Evolutionary conservation across 352 stramenopile species (phyloP), one percentile per base, ranked within the genome.

Genomic region (Phytopythium chamaehyphon): DNA sequence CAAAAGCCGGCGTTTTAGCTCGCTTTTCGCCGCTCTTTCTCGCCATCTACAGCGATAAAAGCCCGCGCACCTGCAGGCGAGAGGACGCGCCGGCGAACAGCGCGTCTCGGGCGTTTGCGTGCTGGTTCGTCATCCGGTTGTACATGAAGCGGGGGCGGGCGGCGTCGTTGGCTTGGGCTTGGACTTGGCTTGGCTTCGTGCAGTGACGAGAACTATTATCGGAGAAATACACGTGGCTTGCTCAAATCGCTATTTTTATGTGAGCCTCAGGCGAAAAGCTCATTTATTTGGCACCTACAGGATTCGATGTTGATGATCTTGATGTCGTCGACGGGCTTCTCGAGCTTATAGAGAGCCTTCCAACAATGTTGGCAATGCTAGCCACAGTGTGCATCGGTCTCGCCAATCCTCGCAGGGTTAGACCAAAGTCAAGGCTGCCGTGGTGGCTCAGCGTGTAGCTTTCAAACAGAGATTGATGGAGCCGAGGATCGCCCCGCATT

Each of bases 231-330:
- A n/a, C n/a, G n/a, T n/a, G n/a, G n/a, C n/a, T n/a, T n/a, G n/a
- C n/a, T n/a, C n/a, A n/a, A n/a, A n/a, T n/a, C n/a, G n/a, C n/a
- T n/a, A n/a, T n/a, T n/a, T n/a, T n/a, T n/a, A n/a, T n/a, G n/a
- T n/a, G n/a, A n/a, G n/a, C n/a, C n/a, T n/a, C n/a, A n/a, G n/a
- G n/a, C n/a, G n/a, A n/a, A n/a, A n/a, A n/a, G n/a, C n/a, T n/a
- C n/a, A n/a, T n/a, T n/a, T n/a, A n/a, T n/a, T n/a, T n/a, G n/a
- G n/a, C n/a, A n/a, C 26, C 65, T 88, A 91, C 53, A 87, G 83
- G 40, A 92, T 86, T 94, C 84, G 63, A 93, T 80, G 59, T 91
- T 96, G 67, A 96, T 71, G 58, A 96, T 95, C 66, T 83, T 88
- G 61, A 96, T 90, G 51, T 95, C 83, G 26, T 87, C 60, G 23